Percentiles rank a stretch among this genome's conserved stretches.
These are phyloP conservation scores for Fusarium sp. DNA, from an alignment of 2,329 filamentous ascomycete species.

Conservation along the genomic window DNA sequence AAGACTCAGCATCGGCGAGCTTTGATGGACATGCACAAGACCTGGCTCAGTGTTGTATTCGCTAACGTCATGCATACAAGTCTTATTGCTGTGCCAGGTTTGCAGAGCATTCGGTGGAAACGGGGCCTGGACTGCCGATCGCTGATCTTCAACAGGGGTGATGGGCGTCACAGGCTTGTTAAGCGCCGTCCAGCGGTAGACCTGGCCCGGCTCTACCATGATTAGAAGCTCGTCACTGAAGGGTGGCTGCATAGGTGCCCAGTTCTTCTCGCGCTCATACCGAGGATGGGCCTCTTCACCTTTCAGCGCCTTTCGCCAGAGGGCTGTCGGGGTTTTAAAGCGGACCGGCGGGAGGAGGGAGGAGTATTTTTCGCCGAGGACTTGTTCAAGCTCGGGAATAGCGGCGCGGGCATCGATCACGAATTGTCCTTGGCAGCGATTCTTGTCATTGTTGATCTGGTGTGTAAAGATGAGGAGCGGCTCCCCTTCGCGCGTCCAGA, in stretches of 20 bases:
- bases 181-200: constrained; percentile 25
- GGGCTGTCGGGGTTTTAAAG: constrained; percentile 20
- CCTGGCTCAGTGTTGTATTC: not conserved
- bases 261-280: constrained; percentile 40
- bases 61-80: constrained; percentile 38
- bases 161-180: constrained; percentile 24
- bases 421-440: constrained; percentile 36
- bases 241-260: constrained; percentile 32
- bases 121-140: constrained; percentile 29
- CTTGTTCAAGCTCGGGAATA: constrained; percentile 29
- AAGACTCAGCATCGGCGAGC: constrained; percentile 37
- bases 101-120: constrained; percentile 15
- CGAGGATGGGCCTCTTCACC: constrained; percentile 28
- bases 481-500: constrained; percentile 37
- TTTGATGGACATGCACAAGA: constrained; percentile 31
- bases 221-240: constrained; percentile 27
- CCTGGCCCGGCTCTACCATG: constrained; percentile 35
- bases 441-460: constrained; percentile 32
- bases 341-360: constrained; percentile 20
- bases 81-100: constrained; percentile 33
- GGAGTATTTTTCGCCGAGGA: constrained; percentile 16
- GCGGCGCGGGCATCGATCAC: constrained; percentile 34
- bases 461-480: constrained; percentile 39
- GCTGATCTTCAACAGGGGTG: constrained; percentile 1
- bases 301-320: constrained; percentile 20